Conservation (phyloP, 208 protist species). For the Leishmania braziliensis region DNA sequence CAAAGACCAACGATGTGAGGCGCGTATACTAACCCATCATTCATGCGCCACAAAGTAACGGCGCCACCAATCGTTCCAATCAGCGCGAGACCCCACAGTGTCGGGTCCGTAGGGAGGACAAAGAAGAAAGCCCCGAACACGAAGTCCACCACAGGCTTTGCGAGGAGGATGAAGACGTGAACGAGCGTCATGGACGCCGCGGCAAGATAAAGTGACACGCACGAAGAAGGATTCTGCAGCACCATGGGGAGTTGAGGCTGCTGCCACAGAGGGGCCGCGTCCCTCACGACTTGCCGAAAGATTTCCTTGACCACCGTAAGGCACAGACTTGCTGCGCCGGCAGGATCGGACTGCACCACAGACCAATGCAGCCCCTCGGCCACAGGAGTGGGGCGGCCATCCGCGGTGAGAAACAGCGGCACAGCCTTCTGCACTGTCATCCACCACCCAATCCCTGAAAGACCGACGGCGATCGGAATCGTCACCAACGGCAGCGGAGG, state of each 20-base stretch:
- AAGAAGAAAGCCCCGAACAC: conserved; percentile 35
- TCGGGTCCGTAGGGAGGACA: conserved; percentile 67
- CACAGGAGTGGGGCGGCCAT: conserved; percentile 24
- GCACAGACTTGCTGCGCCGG: conserved; percentile 27
- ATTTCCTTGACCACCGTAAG: conserved; percentile 31
- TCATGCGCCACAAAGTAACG: conserved; percentile 26
- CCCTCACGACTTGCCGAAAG: conserved; percentile 22
- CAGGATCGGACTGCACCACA: conserved; percentile 28
- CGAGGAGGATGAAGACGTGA: conserved; percentile 47
- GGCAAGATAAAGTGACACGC: conserved; percentile 42
- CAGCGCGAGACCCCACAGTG: conserved; percentile 63
- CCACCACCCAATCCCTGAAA: conserved; percentile 51
- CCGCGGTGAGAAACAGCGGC: conserved; percentile 34
- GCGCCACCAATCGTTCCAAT: conserved; percentile 32
- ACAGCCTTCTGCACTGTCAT: conserved; percentile 27
- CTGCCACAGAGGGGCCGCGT: conserved; percentile 21
- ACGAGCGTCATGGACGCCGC: conserved; percentile 41
- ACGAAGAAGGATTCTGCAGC: conserved; percentile 14
- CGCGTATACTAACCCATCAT: conserved; percentile 26
- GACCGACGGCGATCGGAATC: conserved; percentile 57
- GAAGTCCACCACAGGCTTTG: conserved; percentile 40
- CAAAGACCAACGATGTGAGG: conserved; percentile 22
- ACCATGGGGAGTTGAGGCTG: conserved; percentile 20
- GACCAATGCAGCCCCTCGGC: conserved; percentile 23
- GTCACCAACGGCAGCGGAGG: conserved; percentile 70